Evolutionary conservation across 306 rosid species (phyloP), one percentile per base, ranked within the genome.

Genomic region (Vigna unguiculata): DNA sequence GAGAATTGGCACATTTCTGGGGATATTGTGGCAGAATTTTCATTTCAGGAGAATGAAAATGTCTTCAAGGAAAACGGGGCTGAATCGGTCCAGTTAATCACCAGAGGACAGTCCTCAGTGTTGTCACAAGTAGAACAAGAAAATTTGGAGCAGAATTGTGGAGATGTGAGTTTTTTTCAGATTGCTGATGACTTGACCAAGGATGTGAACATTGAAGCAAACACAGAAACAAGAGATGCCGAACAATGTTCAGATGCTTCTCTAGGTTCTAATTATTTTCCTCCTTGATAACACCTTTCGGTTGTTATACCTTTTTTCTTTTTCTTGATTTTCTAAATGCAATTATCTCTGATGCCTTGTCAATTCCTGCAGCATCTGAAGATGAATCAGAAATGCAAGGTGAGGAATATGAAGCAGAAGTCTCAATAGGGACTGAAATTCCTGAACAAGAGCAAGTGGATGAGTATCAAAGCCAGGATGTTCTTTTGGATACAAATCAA

Each of bases 391-490:
- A 83, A 80, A 80, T 78, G 86, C 83, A 70, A 43, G 80, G 64
- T 30, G 83, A 90, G 65, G 96, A 90, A 77, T 82, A 40, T 75
- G 96, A 92, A 69, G 89, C 86, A 57, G 97, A 92, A 61, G 87
- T 95, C 58, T 90, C 96, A 62, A 90, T 84, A 38, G 98, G 96
- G 78, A 86, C 96, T 53, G 93, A 95, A 38, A 95, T 95, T 92
- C 96, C 95, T 75, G 97, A 92, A 57, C 96, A 85, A 21, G 92
- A 91, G 28, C 89, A 64, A 5, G 84, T 84, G 30, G 92, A 90
- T 52, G 94, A 87, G 72, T 80, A 65, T 85, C 84, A 90, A 76
- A 59, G 86, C 83, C 84, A 82, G 66, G 86, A 77, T 43, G 28
- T 69, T 43, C 82, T 76, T 49, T 80, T 68, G 74, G 83, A 80